Conservation (phyloP, 1,284 basidiomycete genomes). For the Ustilago loliicola region DNA sequence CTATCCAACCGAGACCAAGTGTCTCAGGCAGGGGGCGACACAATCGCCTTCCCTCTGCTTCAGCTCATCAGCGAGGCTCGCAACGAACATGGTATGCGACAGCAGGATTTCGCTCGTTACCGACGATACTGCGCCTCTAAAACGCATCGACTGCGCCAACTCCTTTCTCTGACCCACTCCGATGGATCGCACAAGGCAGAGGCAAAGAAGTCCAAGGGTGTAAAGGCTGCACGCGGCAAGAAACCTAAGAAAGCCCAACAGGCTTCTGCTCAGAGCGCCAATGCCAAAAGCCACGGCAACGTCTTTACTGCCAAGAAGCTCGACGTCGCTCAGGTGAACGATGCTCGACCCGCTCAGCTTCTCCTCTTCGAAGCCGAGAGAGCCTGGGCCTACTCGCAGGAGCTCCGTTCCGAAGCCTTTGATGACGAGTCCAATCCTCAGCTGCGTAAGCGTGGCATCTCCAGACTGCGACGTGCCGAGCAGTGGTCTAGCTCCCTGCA, state of each 20-base stretch:
- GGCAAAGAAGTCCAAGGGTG: slow-evolving; percentile 34
- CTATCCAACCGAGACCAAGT: slow-evolving; percentile 33
- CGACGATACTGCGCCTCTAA: slow-evolving; percentile 89
- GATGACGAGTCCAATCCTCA: slow-evolving; percentile 75
- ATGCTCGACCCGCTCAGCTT: slow-evolving; percentile 73
- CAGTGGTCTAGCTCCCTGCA: slow-evolving; percentile 84
- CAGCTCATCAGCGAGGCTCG: slow-evolving; percentile 88
- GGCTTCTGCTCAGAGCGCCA: slow-evolving; percentile 57
- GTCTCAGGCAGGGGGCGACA: slow-evolving; percentile 23
- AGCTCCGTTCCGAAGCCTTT: slow-evolving; percentile 77
- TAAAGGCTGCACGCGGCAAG: slow-evolving; percentile 48
- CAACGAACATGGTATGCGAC: slow-evolving; percentile 88
- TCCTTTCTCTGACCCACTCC: slow-evolving; percentile 83
- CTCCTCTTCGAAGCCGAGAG: slow-evolving; percentile 89
- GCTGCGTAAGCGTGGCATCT: slow-evolving; percentile 80
- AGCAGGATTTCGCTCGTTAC: slow-evolving; percentile 87
- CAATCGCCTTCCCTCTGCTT: slow-evolving; percentile 75
- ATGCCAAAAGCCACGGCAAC: slow-evolving; percentile 79
- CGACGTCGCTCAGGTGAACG: slow-evolving; percentile 50
- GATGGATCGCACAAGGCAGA: slow-evolving; percentile 44
- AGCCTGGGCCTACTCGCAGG: slow-evolving; percentile 90
- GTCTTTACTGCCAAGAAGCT: slow-evolving; percentile 77
- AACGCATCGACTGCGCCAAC: slow-evolving; percentile 86
- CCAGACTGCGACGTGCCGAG: slow-evolving; percentile 86
- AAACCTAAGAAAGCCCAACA: slow-evolving; percentile 55